Base-by-base conservation (phyloP, 305 asterid genomes). In the Ilex paraguariensis region DNA sequence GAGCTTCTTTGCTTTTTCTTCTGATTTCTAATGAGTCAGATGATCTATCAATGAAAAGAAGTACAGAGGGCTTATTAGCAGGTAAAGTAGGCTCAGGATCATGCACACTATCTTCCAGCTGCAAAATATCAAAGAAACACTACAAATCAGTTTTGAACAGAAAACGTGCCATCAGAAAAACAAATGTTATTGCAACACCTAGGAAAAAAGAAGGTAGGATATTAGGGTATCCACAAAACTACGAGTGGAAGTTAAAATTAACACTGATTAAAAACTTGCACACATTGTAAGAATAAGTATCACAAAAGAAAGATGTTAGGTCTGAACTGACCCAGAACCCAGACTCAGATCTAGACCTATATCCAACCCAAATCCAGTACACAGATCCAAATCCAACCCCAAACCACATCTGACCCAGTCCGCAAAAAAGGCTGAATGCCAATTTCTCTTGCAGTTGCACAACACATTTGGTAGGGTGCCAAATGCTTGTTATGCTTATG, bases 41-140 rank as follows among this genome's bases (percentile, higher is more conserved):
- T 62, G 94, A 87, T 76, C 96, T 87, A 78, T 92, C 97, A 61
- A 92, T 74, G 69, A 92, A 92, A 71, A 92, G 97, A 78, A 92
- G 84, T 62, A 87, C 60, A 13, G 96, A 70, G 39, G 96, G 90
- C 80, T 74, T 71, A 77, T 79, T 75, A 64, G 87, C 78, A 16
- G 91, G 90, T 69, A 93, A 82, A 73, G 82, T 68, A 56, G 71
- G 74, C 68, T 82, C 91, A 73, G 64, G 68, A 66, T 85, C 88
- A 61, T 68, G 74, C 57, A 72, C 60, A 70, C 81, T 85, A 72
- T 80, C 86, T 77, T 73, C 81, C 66, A 93, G 67, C 97, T 93
- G 94, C 86, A 81, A 56, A 56, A 62, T 52, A 65, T 64, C 57
- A 69, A 54, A 57, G 60, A 57, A 64, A 28, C 52, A 61, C 48